Evolutionary conservation across 2,329 filamentous ascomycete species (phyloP).

Genomic region (Colletotrichum lentis): DNA sequence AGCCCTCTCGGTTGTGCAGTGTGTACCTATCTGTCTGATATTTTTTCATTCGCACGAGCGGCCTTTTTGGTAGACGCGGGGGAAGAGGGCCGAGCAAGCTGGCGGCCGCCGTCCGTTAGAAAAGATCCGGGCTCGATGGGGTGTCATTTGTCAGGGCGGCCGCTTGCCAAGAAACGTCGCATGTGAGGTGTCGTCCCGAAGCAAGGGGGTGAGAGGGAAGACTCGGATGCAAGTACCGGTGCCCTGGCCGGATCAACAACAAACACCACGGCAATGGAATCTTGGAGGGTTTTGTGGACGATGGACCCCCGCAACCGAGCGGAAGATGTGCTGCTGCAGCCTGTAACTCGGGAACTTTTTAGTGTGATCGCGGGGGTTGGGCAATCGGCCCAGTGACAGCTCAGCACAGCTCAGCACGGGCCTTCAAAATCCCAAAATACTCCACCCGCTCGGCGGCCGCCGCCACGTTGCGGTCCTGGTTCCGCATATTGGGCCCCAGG

Average conservation of each 20-base stretch:
- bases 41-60: background rate
- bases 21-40: background rate
- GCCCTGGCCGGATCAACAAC: background rate
- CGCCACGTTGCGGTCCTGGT: slow-evolving; percentile 12
- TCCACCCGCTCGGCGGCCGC: slow-evolving; percentile 4
- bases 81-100: background rate
- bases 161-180: background rate
- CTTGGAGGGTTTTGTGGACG: background rate
- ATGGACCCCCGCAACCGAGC: background rate
- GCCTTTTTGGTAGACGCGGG: background rate
- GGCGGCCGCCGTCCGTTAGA: background rate
- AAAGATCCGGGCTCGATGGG: background rate
- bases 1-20: background rate
- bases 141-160: background rate
- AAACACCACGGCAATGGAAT: background rate
- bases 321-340: background rate
- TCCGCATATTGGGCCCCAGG: background rate
- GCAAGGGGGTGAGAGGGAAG: background rate
- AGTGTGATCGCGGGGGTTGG: background rate
- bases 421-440: background rate
- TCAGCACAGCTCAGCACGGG: background rate
- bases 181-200: background rate
- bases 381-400: slow-evolving; percentile 2
- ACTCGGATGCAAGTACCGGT: background rate
- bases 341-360: background rate